A percentile compares a stretch with the other conserved stretches of the same genome.
phyloP scores from a whole-genome alignment of 345 rosid species.

The Isatis tinctoria region DNA sequence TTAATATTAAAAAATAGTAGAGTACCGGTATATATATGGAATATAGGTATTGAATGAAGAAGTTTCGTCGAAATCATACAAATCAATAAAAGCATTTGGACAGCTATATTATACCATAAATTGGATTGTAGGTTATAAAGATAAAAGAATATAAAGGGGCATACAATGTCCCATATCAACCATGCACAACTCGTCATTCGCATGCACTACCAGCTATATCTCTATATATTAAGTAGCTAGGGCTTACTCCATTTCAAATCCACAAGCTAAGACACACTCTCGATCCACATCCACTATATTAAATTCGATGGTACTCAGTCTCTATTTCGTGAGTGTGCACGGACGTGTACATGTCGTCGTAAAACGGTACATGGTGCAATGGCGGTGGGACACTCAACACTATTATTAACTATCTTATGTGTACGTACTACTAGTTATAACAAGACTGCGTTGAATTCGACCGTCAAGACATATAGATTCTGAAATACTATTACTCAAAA shows the following conservation, averaged over 20 bases:
- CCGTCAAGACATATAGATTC: background rate
- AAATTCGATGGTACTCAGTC: constrained; percentile 9
- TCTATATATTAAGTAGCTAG: constrained; percentile 19
- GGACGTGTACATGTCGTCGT: constrained; percentile 29
- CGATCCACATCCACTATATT: constrained; percentile 8
- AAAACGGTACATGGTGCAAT: constrained; percentile 19
- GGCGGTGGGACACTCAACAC: constrained; percentile 21
- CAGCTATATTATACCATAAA: constrained; percentile 5
- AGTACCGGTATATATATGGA: background rate
- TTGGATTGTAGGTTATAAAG: background rate
- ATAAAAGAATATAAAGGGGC: constrained; percentile 11
- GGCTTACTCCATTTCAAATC: constrained; percentile 26
- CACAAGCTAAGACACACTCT: constrained; percentile 3
- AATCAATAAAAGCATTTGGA: constrained; percentile 19
- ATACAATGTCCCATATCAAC: constrained; percentile 32
- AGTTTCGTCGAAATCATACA: background rate
- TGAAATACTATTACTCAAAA: background rate
- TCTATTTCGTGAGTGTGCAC: constrained; percentile 14
- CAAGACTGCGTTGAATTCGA: background rate
- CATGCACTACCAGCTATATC: constrained; percentile 29
- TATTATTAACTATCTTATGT: background rate
- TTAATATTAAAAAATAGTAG: background rate
- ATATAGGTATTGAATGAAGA: background rate
- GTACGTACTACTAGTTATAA: background rate
- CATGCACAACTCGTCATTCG: constrained; percentile 34